phyloP scores from a whole-genome alignment of 768 basidiomycete species.

The Leccinum barrowsii region DNA sequence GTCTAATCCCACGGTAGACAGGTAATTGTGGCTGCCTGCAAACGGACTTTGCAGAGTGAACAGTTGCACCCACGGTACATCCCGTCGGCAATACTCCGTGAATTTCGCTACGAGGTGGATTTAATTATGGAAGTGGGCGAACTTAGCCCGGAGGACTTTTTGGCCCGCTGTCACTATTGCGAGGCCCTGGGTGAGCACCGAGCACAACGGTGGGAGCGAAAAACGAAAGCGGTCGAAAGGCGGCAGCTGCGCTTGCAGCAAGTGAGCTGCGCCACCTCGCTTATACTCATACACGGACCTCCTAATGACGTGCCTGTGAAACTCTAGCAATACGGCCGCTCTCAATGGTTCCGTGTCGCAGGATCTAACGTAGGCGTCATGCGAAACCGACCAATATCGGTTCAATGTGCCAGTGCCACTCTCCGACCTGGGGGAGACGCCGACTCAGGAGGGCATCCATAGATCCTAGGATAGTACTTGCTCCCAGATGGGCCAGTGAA shows the following conservation, averaged over 20 bases:
- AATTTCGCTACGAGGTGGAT: not conserved
- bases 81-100: too few relatives aligned
- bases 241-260: not conserved
- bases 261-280: not conserved
- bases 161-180: too few relatives aligned
- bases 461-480: constrained; percentile 39
- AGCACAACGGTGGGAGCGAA: not conserved
- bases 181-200: too few relatives aligned
- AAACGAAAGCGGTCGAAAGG: not conserved
- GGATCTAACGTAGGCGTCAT: constrained; percentile 26
- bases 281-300: not conserved
- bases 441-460: constrained; percentile 28
- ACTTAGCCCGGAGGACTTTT: too few relatives aligned
- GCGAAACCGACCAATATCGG: constrained; percentile 14
- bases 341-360: constrained; percentile 46
- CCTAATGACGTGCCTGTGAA: too few relatives aligned
- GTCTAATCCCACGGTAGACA: not conserved
- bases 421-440: constrained; percentile 46
- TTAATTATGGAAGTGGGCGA: not conserved
- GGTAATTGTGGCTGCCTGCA: too few relatives aligned
- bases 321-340: constrained; percentile 17
- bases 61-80: too few relatives aligned
- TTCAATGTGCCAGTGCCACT: constrained; percentile 49
- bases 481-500: constrained; percentile 43
- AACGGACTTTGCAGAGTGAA: too few relatives aligned